A percentile compares a stretch with the other conserved stretches of the same genome.
Evolutionary conservation across 2,329 filamentous ascomycete species (phyloP).

Genomic region (Diplodia seriata): DNA sequence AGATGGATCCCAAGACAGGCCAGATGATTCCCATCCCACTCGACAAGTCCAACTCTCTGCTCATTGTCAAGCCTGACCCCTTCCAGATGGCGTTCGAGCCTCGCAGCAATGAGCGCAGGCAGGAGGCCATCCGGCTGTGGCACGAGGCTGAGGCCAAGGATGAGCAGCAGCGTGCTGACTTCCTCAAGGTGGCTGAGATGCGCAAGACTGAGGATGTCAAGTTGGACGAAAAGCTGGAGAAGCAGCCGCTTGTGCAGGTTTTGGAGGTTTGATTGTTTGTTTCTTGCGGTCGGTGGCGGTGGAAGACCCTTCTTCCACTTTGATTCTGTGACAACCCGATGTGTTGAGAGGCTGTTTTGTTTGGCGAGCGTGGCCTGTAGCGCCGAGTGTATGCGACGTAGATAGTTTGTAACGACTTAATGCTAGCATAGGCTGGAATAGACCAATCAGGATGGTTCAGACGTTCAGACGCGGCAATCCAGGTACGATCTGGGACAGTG

Average conservation of each 20-base stretch:
- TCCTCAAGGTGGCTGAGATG: constrained; percentile 39
- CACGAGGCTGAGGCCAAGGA: constrained; percentile 48
- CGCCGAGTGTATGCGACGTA: constrained; percentile 1
- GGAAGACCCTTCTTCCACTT: neutral
- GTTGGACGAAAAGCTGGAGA: constrained; percentile 12
- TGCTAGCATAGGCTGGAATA: neutral
- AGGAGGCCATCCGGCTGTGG: constrained; percentile 44
- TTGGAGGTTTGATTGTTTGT: neutral
- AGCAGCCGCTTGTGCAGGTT: neutral
- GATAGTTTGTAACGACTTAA: neutral
- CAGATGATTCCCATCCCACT: constrained; percentile 53
- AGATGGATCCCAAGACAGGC: constrained; percentile 54
- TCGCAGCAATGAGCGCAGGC: constrained; percentile 51
- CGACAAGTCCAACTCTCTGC: constrained; percentile 61
- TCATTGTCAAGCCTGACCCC: constrained; percentile 65
- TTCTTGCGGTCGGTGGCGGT: too few species aligned
- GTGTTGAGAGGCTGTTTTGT: neutral
- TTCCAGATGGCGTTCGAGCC: constrained; percentile 64
- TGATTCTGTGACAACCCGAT: neutral
- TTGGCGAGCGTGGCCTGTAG: neutral
- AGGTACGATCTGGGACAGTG: neutral
- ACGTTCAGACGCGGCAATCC: neutral
- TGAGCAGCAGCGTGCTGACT: constrained; percentile 45
- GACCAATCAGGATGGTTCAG: neutral
- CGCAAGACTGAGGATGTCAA: neutral